A percentile compares a stretch with the other conserved stretches of the same genome.
phyloP scores from a whole-genome alignment of 2,329 filamentous ascomycete species.

The Aspergillus sp. region DNA sequence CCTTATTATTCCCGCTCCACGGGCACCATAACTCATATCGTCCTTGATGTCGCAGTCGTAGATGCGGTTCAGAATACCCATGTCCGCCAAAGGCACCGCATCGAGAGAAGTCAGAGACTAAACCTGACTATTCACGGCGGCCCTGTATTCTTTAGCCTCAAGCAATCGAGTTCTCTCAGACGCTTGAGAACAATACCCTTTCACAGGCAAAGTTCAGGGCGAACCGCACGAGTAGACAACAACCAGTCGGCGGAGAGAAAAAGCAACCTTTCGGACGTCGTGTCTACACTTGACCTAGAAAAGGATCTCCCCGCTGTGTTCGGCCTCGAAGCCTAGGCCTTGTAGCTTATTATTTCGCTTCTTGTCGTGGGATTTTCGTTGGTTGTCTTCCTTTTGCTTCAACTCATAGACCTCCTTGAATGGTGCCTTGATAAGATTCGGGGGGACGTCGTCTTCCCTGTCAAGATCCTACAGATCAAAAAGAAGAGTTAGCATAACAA shows the following conservation, averaged over 20 bases:
- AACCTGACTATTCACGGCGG: not conserved
- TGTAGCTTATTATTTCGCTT: constrained; percentile 68
- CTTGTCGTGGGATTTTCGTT: constrained; percentile 73
- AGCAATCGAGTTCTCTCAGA: not conserved
- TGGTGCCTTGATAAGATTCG: constrained; percentile 66
- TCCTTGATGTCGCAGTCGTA: not conserved
- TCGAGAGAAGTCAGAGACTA: not conserved
- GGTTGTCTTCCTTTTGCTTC: constrained; percentile 68
- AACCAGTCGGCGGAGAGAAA: constrained; percentile 6
- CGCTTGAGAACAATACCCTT: not conserved
- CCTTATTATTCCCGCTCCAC: not conserved
- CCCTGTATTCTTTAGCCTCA: not conserved
- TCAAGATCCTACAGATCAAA: constrained; percentile 70
- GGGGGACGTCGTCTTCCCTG: constrained; percentile 83
- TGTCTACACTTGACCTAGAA: constrained; percentile 51
- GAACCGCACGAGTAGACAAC: constrained; percentile 1
- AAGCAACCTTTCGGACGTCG: not conserved
- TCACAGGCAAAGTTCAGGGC: not conserved
- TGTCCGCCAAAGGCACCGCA: not conserved
- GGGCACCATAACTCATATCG: not conserved
- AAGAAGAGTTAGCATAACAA: constrained; percentile 7
- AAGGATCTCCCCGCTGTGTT: constrained; percentile 74
- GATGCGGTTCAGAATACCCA: not conserved
- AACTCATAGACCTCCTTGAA: constrained; percentile 69
- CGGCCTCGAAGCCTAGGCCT: constrained; percentile 82